Evolutionary conservation across 768 basidiomycete genomes (phyloP), one percentile per base, ranked within the genome.

Genomic region (Collybia mongolica): DNA sequence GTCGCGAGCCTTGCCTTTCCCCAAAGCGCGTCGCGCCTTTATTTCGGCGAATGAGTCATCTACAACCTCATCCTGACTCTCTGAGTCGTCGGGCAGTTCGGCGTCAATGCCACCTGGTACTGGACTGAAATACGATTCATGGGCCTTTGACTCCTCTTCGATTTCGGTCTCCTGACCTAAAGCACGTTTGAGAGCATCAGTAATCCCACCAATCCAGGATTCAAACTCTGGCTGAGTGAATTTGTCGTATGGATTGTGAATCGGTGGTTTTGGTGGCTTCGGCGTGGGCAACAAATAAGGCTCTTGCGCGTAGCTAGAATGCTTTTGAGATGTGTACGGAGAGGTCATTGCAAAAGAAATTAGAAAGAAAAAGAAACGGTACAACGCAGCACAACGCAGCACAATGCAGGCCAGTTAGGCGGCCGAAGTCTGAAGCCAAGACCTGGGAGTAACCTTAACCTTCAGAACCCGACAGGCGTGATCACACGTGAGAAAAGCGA

Each of bases 221-320:
- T 88, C 85, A 57, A 88, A 89, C 54, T 88, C 80, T 1, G 72
- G 68, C 60, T 82, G 75, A 1, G 83, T 74, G 63, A 89, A 86
- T 63, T 83, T 84, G 64, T 88, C 85, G 62, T 83, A 89, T 1
- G 87, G 87, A 58, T 89, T 89, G 46, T 79, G 65, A 46, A 86
- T 76, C 17, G 86, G 85, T 5, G 81, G 67, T 17, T 74, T 73
- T 1, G 59, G 45, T 1, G 57, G 15, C 40, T 57, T 65, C 11
- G 56, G 47, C 1, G 50, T 53, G 3, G 54, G 32, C 15, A 60
- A 39, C 9, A 41, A 51, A 44, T 63, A 54, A 12, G 54, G 29
- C n/a, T 37, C 39, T 24, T 39, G 46, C 38, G 54, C 5, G 23
- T 41, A 40, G 35, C 39, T 15, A 46, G 56, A 41, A 11, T 43